Conservation (phyloP, 1,139 yeast species). For the Keqinozyma sinolaborantium region DNA sequence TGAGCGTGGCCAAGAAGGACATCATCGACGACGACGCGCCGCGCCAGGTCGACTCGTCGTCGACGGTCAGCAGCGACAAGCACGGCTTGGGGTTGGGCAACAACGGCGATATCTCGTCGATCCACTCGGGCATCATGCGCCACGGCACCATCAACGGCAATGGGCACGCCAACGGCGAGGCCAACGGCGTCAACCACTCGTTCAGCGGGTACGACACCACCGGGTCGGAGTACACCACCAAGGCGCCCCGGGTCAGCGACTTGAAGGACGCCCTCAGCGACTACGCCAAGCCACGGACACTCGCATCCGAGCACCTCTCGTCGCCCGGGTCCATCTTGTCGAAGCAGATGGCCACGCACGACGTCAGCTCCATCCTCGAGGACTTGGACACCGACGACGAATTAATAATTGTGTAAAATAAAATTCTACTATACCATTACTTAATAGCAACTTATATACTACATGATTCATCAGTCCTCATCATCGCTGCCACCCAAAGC, state of each 20-base stretch:
- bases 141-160: conserved; percentile 6
- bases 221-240: conserved; percentile 20
- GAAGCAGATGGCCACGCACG: conserved; percentile 30
- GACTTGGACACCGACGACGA: conserved; percentile 36
- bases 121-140: conserved; percentile 32
- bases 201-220: too few relatives aligned
- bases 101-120: conserved; percentile 39
- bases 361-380: conserved; percentile 33
- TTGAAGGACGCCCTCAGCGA: conserved; percentile 32
- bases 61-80: conserved; percentile 1
- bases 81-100: conserved; percentile 35
- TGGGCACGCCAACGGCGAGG: conserved; percentile 1
- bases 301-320: too few relatives aligned
- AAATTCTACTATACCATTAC: neutral
- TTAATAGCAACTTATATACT: neutral
- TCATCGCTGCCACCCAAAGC: conserved; percentile 68
- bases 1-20: conserved; percentile 8
- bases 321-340: conserved; percentile 30
- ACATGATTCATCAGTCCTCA: conserved; percentile 21
- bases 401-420: conserved; percentile 25
- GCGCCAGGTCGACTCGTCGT: neutral
- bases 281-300: too few relatives aligned
- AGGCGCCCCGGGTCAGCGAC: conserved; percentile 44
- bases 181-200: too few relatives aligned
- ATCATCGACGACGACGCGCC: conserved; percentile 2